Base-by-base conservation (phyloP, 192 early-diverging fungal genomes). In the Rhizophagus sp. region DNA sequence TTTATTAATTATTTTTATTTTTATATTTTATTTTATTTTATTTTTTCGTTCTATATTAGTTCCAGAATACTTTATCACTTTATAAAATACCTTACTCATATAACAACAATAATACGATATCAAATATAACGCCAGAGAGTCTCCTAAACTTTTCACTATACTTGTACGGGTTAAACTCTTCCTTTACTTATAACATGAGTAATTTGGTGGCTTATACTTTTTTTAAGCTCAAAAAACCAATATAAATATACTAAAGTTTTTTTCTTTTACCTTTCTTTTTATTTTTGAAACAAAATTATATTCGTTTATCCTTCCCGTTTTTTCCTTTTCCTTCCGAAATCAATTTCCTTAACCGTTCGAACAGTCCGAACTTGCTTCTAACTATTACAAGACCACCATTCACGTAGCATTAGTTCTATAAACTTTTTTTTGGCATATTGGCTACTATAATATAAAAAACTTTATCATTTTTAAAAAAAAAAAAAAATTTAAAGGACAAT, bases 401-500 rank as follows among this genome's bases (percentile, higher is more conserved):
- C 50, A 19, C 50, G 50, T 19, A 57, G 50, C 50, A 57, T 57
- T 57, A 17, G 44, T 57, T 57, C 17, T 27, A 66, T 33, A 66
- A 66, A 30, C 11, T 65, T 2, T 66, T 2, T 66, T 70, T 70
- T 41, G 33, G 36, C 68, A 70, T 30, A 30, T 70, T 70, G 68
- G n/a, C 7, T 65, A 65, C 64, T 0, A 19, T 9, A 39, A n/a
- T n/a, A 25, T 39, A 44, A 10, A 70, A 19, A 70, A 36, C 22
- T 39, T 70, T 70, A 24, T 70, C 9, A 13, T 30, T n/a, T 70
- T 70, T 10, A 39, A 70, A 39, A 70, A 39, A 68, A 13, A 68
- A 39, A 70, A 70, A 41, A 70, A 69, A 39, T 39, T n/a, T 30
- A 30, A 70, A 70, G 68, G 68, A 70, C 68, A 70, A 70, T 70